Conservation (phyloP, 2,329 filamentous ascomycete species). For the Allantophomopsis cytisporea region DNA sequence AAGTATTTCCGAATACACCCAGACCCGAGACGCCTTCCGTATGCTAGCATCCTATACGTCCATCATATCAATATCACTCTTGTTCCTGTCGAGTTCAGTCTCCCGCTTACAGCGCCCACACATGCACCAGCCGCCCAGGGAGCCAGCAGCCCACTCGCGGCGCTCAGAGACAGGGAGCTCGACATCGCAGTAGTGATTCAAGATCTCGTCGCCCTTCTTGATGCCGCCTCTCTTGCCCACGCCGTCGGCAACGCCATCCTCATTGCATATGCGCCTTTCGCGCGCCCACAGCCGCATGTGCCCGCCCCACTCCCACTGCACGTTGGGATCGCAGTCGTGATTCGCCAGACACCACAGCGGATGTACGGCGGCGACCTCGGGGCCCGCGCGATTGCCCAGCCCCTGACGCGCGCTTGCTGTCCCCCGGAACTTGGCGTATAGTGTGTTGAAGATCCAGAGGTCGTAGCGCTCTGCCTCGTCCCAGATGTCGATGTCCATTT, state of each 20-base stretch:
- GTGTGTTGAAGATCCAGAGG: conserved; percentile 77
- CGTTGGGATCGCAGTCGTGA: conserved; percentile 91
- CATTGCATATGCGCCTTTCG: conserved; percentile 35
- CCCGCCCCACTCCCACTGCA: conserved; percentile 85
- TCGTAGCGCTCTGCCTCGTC: conserved; percentile 44
- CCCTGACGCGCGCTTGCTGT: conserved; percentile 80
- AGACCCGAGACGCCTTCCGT: no score
- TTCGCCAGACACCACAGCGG: conserved; percentile 95
- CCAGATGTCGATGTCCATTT: conserved; percentile 74
- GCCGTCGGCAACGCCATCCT: background rate
- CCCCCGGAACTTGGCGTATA: conserved; percentile 86
- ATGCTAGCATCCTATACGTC: no score
- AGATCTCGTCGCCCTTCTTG: conserved; percentile 66
- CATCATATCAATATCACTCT: no score
- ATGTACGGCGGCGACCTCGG: conserved; percentile 87
- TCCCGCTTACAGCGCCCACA: conserved; percentile 74
- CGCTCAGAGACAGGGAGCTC: conserved; percentile 63
- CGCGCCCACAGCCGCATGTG: conserved; percentile 58
- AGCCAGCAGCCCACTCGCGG: conserved; percentile 79
- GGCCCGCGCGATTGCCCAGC: conserved; percentile 63
- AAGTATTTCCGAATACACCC: no score
- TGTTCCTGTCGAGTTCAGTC: conserved; percentile 20
- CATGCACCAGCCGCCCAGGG: conserved; percentile 78
- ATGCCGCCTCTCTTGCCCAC: conserved; percentile 40
- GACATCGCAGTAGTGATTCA: conserved; percentile 93